Evolutionary conservation across 2,329 filamentous ascomycete species (phyloP).

Genomic region (Cercospora berteroae): DNA sequence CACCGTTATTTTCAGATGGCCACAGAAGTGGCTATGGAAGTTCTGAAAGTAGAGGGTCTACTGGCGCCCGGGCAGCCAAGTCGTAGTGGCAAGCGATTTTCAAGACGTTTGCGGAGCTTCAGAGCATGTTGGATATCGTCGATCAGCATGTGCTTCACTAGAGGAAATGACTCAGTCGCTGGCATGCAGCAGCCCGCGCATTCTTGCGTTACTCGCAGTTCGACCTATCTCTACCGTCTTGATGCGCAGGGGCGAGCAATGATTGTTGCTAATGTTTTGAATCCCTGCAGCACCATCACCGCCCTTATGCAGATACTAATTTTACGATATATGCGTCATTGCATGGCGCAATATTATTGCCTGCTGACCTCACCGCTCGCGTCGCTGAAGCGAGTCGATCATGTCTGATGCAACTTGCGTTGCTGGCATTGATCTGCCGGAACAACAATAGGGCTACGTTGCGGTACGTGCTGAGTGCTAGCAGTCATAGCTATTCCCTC

Average conservation of each 20-base stretch:
- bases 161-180: neutral
- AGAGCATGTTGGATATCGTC: neutral
- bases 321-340: neutral
- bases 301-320: neutral
- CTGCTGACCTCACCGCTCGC: neutral
- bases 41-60: neutral
- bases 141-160: neutral
- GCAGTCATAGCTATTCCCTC: neutral
- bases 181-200: neutral
- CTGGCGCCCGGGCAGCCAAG: neutral
- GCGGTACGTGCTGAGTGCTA: neutral
- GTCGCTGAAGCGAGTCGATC: neutral
- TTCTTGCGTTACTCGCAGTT: neutral
- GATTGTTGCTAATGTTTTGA: neutral
- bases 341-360: too few species aligned
- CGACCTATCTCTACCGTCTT: neutral
- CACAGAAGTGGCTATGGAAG: neutral
- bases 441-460: neutral
- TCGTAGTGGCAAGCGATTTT: neutral
- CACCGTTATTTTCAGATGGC: neutral
- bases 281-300: neutral
- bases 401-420: neutral
- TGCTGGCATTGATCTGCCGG: neutral
- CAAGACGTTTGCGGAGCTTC: neutral
- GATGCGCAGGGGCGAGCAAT: neutral